Conservation (phyloP, 2,329 filamentous ascomycete genomes). For the Dactylella cylindrospora region DNA sequence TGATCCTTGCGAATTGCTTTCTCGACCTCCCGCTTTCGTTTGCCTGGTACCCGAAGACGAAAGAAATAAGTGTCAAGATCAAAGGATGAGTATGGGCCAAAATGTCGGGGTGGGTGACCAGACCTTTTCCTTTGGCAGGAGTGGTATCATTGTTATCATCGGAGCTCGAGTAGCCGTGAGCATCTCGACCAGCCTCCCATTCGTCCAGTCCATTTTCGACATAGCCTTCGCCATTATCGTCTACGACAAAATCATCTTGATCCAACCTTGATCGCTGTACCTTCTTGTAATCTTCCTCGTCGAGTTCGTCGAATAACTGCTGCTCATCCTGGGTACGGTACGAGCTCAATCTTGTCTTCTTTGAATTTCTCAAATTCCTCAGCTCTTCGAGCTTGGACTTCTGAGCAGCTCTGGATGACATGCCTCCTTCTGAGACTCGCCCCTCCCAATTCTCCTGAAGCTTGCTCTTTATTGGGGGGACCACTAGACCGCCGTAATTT, state of each 20-base stretch:
- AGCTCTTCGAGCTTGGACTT: constrained; percentile 70
- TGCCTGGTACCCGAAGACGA: constrained; percentile 63
- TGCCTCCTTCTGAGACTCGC: too few species aligned
- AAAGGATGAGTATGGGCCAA: too few species aligned
- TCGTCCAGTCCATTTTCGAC: constrained; percentile 95
- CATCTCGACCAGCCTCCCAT: constrained; percentile 65
- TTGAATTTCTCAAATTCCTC: constrained; percentile 76
- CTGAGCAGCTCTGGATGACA: constrained; percentile 26
- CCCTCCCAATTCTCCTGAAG: too few species aligned
- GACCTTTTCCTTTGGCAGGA: constrained; percentile 44
- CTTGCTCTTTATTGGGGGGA: too few species aligned
- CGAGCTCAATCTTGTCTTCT: constrained; percentile 84
- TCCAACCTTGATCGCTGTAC: constrained; percentile 85
- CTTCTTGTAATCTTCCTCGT: constrained; percentile 96
- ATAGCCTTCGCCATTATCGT: constrained; percentile 96
- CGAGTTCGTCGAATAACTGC: constrained; percentile 90
- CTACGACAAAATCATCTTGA: constrained; percentile 95
- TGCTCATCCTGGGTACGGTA: constrained; percentile 85
- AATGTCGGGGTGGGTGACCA: too few species aligned
- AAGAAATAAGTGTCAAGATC: too few species aligned
- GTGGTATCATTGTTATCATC: constrained; percentile 57
- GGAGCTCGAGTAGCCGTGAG: constrained; percentile 74
- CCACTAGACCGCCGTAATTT: too few species aligned
- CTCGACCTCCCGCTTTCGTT: constrained; percentile 85
- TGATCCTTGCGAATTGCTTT: constrained; percentile 81